Conservation (phyloP, 176 grass and related monocot species). For the Triticum aestivum region IWGSC_CS_RefSeq_v2.1 NC_057802.1:491553166-491553665, state of each 20-base stretch:
- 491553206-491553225: background rate
- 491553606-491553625: slow-evolving; percentile 73
- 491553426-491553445: background rate
- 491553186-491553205: background rate
- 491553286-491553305: background rate
- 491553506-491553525: slow-evolving; percentile 85
- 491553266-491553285: background rate
- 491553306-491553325: too few species aligned
- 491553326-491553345: too few species aligned
- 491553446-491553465: slow-evolving; percentile 55
- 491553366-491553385: slow-evolving; percentile 9
- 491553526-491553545: slow-evolving; percentile 90
- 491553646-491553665: slow-evolving; percentile 73
- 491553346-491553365: background rate
- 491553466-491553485: slow-evolving; percentile 62
- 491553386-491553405: background rate
- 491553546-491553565: slow-evolving; percentile 79
- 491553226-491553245: background rate
- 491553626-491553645: slow-evolving; percentile 68
- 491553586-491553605: slow-evolving; percentile 88
- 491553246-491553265: background rate
- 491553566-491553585: slow-evolving; percentile 88
- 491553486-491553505: slow-evolving; percentile 58
- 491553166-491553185: slow-evolving; percentile 12
- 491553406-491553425: slow-evolving; percentile 10